phyloP scores from a whole-genome alignment of 306 rosid genomes.

The Prunus mume region DNA sequence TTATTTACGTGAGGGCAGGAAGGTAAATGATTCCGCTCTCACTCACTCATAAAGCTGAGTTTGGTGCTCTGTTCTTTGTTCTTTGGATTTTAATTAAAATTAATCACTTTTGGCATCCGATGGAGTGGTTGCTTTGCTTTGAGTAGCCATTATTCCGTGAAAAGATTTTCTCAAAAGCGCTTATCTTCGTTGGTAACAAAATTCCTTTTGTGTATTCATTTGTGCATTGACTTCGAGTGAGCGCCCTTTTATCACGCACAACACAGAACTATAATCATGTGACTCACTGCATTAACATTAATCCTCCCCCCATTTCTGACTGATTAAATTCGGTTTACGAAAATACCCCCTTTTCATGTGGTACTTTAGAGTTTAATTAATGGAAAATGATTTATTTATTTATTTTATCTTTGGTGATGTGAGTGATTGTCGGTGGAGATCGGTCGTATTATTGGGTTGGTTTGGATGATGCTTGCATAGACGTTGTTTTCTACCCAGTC shows the following conservation, averaged over 20 bases:
- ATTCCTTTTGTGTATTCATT: conserved; percentile 8
- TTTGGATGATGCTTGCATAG: background rate
- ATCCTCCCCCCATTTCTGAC: background rate
- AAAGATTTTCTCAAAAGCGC: background rate
- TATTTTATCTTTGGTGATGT: background rate
- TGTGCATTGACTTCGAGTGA: conserved; percentile 32
- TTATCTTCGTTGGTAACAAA: background rate
- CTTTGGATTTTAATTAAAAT: background rate
- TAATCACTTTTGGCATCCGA: background rate
- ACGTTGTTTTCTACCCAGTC: background rate
- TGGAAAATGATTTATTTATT: background rate
- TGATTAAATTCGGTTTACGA: background rate
- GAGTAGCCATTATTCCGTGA: background rate
- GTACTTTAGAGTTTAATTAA: background rate
- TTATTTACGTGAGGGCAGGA: conserved; percentile 88
- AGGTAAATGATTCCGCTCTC: conserved; percentile 41
- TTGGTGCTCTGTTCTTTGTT: no score
- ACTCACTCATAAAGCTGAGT: background rate
- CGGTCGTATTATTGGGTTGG: background rate
- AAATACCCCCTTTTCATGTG: background rate
- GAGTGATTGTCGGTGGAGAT: background rate
- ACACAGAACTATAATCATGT: conserved; percentile 25
- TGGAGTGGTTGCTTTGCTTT: background rate
- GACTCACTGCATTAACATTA: background rate
- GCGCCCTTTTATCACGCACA: conserved; percentile 8